Percentiles rank a stretch among this genome's conserved stretches.
Evolutionary conservation across 495 filamentous ascomycete species (phyloP).

Genomic region (Podospora australis): DNA sequence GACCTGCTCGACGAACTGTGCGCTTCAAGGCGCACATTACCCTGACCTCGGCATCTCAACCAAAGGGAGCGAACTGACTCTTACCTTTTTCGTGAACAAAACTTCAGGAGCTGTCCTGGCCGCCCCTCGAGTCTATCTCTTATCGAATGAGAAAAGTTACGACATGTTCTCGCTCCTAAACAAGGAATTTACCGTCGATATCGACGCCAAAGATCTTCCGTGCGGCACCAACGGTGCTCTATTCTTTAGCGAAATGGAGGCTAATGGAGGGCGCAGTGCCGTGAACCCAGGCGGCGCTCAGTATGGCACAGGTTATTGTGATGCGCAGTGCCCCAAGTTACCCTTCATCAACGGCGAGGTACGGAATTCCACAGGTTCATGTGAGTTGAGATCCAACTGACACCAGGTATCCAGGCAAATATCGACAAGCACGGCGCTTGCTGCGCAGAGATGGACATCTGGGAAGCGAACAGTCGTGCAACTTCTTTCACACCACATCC

Average conservation of each 20-base stretch:
- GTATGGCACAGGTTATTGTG: conserved; percentile 67
- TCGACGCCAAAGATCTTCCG: conserved; percentile 53
- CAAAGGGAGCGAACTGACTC: conserved; percentile 31
- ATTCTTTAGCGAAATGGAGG: conserved; percentile 59
- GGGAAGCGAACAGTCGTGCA: conserved; percentile 55
- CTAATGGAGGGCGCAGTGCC: conserved; percentile 46
- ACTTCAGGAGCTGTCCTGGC: conserved; percentile 17
- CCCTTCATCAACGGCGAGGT: conserved; percentile 53
- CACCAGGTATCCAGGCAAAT: conserved; percentile 31
- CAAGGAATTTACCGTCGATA: conserved; percentile 57
- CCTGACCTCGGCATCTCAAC: conserved; percentile 39
- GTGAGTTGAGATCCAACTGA: too few relatives aligned
- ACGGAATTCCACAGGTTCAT: neutral
- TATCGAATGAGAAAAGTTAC: conserved; percentile 51
- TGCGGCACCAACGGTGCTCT: conserved; percentile 66
- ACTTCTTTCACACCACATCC: conserved; percentile 53
- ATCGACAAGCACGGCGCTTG: conserved; percentile 42
- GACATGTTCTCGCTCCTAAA: conserved; percentile 53
- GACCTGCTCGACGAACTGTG: conserved; percentile 46
- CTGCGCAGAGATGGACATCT: conserved; percentile 60
- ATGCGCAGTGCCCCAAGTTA: conserved; percentile 53
- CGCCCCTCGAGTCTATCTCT: conserved; percentile 56
- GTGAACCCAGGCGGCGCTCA: conserved; percentile 55
- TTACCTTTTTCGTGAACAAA: conserved; percentile 34
- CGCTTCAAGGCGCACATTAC: conserved; percentile 43